Base-by-base conservation (phyloP, 371 early-diverging fungal species). In the Batrachochytrium dendrobatidis region DNA sequence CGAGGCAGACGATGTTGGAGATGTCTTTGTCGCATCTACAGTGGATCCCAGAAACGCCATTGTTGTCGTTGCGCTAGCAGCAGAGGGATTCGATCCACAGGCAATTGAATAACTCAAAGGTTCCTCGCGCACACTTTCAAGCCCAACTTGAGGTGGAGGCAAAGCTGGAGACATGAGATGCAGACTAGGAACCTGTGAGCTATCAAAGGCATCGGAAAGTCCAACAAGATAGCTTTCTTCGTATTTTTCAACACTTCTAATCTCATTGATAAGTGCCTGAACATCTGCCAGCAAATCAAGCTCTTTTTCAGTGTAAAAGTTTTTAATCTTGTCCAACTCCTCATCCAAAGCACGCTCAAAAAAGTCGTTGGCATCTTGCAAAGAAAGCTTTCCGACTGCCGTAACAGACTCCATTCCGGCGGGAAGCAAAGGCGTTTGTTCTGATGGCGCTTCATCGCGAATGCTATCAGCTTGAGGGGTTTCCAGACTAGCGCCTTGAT, bases 291-390 rank as follows among this genome's bases (percentile, higher is more conserved):
- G 76, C 17, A 91, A 75, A 63, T 90, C 90, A 0, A 77, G 78
- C 61, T 94, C 93, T 63, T 90, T 92, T 54, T 83, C 82, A 17
- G 72, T 67, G 72, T 94, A 95, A 62, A 94, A 94, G 43, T 74
- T 71, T 43, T 79, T 76, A 58, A 94, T 87, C 69, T 87, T 87
- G 51, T 81, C 82, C 18, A 94, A 74, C 52, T 94, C 88, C 60
- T 81, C 80, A 66, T 92, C 91, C 18, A 79, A 64, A 2, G 69
- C 65, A 18, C 55, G 35, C 33, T 35, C 35, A 31, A 78, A 70
- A 44, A 74, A 70, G 3, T 64, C 59, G 44, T 72, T 59, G 25
- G 56, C 64, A 5, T 66, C 70, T 29, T 50, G 52, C 3, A 34
- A 43, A 7, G 58, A 1, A 17, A 60, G 22, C 24, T 58, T 48